These are phyloP conservation scores for Nicotiana obtusifolia DNA, from an alignment of 257 asterid genomes.

Conservation along the genomic window DNA sequence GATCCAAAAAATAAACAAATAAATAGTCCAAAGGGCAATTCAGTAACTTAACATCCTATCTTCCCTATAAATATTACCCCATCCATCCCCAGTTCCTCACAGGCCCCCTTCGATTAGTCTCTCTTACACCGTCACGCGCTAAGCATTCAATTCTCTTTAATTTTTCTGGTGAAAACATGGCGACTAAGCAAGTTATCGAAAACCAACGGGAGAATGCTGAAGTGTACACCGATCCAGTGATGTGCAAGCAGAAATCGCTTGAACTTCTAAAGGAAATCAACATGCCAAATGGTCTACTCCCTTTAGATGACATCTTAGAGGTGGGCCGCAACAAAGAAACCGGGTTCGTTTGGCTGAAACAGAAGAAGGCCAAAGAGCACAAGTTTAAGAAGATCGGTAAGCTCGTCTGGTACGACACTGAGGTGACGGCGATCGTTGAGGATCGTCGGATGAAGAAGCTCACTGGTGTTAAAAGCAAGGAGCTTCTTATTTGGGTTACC, in stretches of 20 bases:
- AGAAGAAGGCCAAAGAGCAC: slow-evolving; percentile 54
- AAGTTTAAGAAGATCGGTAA: slow-evolving; percentile 42
- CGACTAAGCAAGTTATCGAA: slow-evolving; percentile 27
- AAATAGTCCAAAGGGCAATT: not conserved
- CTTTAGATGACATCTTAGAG: slow-evolving; percentile 54
- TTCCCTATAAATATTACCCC: not conserved
- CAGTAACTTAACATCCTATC: not conserved
- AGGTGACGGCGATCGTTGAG: slow-evolving; percentile 60
- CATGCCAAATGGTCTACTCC: slow-evolving; percentile 70
- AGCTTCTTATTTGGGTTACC: slow-evolving; percentile 62
- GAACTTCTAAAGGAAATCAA: slow-evolving; percentile 54
- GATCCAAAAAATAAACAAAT: not conserved
- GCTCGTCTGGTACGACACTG: slow-evolving; percentile 57
- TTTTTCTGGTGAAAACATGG: not conserved
- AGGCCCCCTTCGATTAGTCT: not conserved
- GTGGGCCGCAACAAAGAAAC: slow-evolving; percentile 52
- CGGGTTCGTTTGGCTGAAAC: slow-evolving; percentile 74
- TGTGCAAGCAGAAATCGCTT: slow-evolving; percentile 54
- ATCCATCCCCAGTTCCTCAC: not conserved
- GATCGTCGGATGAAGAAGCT: slow-evolving; percentile 60
- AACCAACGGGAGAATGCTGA: slow-evolving; percentile 62
- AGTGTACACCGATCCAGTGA: slow-evolving; percentile 40
- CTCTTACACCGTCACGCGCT: not conserved
- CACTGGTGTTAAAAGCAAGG: slow-evolving; percentile 82
- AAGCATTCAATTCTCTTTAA: not conserved